A percentile compares a stretch with the other conserved stretches of the same genome.
These are phyloP conservation scores for Phytopythium chamaehyphon DNA, from an alignment of 352 stramenopile genomes.

Conservation along the genomic window DNA sequence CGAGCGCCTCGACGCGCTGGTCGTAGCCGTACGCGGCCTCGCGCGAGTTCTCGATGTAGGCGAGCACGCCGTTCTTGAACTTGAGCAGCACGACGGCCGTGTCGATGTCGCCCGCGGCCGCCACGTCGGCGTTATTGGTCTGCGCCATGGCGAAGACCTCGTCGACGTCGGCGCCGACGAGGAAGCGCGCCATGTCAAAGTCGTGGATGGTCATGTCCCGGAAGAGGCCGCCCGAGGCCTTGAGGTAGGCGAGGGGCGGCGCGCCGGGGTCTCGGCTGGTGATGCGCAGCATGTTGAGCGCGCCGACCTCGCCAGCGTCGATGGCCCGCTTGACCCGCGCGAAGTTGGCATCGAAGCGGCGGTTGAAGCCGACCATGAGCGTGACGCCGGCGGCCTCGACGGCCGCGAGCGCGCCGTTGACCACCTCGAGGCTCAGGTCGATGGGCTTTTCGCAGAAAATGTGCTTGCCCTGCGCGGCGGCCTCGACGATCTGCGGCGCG, in stretches of 20 bases:
- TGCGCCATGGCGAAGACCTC: conserved; percentile 71
- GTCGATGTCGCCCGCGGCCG: conserved; percentile 85
- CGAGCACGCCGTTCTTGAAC: conserved; percentile 88
- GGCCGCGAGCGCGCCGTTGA: conserved; percentile 49
- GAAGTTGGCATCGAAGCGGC: conserved; percentile 91
- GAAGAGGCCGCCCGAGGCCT: conserved; percentile 83
- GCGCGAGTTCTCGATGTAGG: conserved; percentile 94
- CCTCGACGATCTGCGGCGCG: conserved; percentile 93
- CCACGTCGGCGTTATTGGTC: conserved; percentile 49
- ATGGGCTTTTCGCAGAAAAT: conserved; percentile 96
- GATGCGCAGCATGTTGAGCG: conserved; percentile 66
- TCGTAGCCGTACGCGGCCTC: conserved; percentile 94
- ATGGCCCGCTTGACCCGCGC: conserved; percentile 76
- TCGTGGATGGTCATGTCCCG: conserved; percentile 93
- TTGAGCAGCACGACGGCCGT: conserved; percentile 89
- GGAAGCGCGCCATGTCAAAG: conserved; percentile 89
- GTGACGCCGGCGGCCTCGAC: conserved; percentile 56
- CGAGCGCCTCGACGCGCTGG: conserved; percentile 91
- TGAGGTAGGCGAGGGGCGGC: conserved; percentile 25
- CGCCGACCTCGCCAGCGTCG: conserved; percentile 69
- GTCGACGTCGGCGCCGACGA: conserved; percentile 66
- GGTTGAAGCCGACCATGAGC: conserved; percentile 90
- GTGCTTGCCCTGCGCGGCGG: conserved; percentile 90
- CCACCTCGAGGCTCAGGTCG: conserved; percentile 79
- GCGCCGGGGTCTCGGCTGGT: conserved; percentile 26